Base-by-base conservation (phyloP, 768 basidiomycete genomes). In the Russula vinacea region DNA sequence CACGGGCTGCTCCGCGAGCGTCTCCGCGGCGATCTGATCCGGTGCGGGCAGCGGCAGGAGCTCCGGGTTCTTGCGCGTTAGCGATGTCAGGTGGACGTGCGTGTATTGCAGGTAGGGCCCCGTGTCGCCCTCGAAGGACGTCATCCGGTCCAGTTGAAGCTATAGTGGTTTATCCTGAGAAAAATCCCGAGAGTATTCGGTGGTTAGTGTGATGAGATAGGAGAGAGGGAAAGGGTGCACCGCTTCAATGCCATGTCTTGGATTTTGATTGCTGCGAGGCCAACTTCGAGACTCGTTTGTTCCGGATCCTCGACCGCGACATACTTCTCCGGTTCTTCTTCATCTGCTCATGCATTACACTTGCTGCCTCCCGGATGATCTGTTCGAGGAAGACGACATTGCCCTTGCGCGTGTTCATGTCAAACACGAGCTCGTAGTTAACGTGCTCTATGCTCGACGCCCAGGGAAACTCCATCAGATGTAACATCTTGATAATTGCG, bases 261-360 rank as follows among this genome's bases (percentile, higher is more conserved):
- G 64, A 99, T 94, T 79, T 98, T 98, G 69, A 99, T 89, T 3
- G 93, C 94, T 0, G 93, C 90, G 70, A 97, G 93, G 22, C 95
- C 97, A 54, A 98, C 87, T 75, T 96, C 90, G 67, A 81, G 80
- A 62, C 84, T 83, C 52, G 88, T 88, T 53, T 75, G 77, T 71
- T 91, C 89, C 1, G 96, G 95, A 74, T 99, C 86, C 71, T 92
- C 92, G 42, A 99, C 82, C 29, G 88, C 85, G 4, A 79, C 83
- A 71, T 95, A 98, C 76, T 98, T 99, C 58, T 87, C 93, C 92
- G 87, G 73, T 98, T 98, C 76, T 88, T 88, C 75, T 79, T 81
- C 96, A 99, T 99, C 76, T 95, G 92, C 64, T 95, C 94, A 76
- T 92, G 93, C 96, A 98, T 98, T 56, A 89, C 87, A 50, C 83